Evolutionary conservation across 345 rosid genomes (phyloP).

Genomic region (Gossypium mustelinum): DNA sequence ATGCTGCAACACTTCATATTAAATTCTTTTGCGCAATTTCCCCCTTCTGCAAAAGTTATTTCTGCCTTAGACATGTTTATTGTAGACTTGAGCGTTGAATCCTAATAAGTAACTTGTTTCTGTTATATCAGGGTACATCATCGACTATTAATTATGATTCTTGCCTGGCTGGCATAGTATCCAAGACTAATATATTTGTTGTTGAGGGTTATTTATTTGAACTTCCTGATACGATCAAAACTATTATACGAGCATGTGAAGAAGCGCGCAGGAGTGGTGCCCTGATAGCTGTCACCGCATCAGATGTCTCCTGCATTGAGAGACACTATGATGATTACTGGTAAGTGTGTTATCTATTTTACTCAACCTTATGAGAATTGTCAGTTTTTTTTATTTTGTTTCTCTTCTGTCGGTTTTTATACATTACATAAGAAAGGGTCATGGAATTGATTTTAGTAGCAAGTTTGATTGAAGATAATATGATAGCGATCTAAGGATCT

Average conservation of each 20-base stretch:
- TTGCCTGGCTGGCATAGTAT: conserved; percentile 63
- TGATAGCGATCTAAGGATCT: not conserved
- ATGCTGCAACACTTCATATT: not conserved
- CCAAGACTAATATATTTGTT: conserved; percentile 70
- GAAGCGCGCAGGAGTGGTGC: conserved; percentile 77
- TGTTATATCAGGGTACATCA: conserved; percentile 70
- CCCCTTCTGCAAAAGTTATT: not conserved
- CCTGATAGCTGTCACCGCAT: conserved; percentile 86
- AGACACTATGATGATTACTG: conserved; percentile 91
- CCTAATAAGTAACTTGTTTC: conserved; percentile 13
- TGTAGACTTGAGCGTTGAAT: not conserved
- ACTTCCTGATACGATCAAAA: conserved; percentile 79
- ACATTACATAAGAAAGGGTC: not conserved
- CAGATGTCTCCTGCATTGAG: conserved; percentile 91
- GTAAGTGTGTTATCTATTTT: conserved; percentile 29
- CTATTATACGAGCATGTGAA: conserved; percentile 79
- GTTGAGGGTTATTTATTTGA: conserved; percentile 96
- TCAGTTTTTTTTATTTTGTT: not conserved
- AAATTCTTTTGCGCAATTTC: conserved; percentile 1
- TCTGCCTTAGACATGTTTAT: not conserved
- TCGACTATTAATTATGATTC: conserved; percentile 69
- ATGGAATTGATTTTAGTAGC: not conserved
- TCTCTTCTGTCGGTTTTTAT: not conserved
- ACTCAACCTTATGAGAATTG: not conserved
- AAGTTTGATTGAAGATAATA: not conserved